Evolutionary conservation across 129 eudicot genomes (phyloP).

Genomic region (Heracleum sosnowskyi): DNA sequence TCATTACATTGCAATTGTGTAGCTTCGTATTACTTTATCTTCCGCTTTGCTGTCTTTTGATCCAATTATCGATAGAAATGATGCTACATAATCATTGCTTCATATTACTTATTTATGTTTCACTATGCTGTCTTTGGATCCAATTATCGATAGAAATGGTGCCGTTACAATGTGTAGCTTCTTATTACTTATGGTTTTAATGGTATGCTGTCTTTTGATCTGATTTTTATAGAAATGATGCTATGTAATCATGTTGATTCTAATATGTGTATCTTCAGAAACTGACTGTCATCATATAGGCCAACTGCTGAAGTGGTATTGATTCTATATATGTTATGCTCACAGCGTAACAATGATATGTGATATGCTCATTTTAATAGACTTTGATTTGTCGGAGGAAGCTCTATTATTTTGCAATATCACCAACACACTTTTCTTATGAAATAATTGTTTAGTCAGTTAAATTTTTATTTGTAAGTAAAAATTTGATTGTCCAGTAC

Average conservation of each 20-base stretch:
- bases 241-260: neutral
- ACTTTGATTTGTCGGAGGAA: neutral
- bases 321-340: neutral
- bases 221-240: neutral
- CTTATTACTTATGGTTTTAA: too few relatives aligned
- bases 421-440: neutral
- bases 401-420: neutral
- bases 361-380: neutral
- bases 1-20: neutral
- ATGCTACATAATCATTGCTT: neutral
- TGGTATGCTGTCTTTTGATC: neutral
- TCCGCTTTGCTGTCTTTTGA: neutral
- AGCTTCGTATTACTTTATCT: neutral
- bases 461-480: neutral
- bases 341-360: neutral
- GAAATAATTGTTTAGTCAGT: neutral
- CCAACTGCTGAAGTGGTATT: neutral
- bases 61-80: neutral
- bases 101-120: neutral
- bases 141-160: neutral
- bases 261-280: neutral
- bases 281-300: neutral
- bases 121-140: neutral
- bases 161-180: neutral
- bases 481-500: neutral